These are phyloP conservation scores for Xerophyta viscosa DNA, from an alignment of 106 monocot species.

Conservation along the genomic window DNA sequence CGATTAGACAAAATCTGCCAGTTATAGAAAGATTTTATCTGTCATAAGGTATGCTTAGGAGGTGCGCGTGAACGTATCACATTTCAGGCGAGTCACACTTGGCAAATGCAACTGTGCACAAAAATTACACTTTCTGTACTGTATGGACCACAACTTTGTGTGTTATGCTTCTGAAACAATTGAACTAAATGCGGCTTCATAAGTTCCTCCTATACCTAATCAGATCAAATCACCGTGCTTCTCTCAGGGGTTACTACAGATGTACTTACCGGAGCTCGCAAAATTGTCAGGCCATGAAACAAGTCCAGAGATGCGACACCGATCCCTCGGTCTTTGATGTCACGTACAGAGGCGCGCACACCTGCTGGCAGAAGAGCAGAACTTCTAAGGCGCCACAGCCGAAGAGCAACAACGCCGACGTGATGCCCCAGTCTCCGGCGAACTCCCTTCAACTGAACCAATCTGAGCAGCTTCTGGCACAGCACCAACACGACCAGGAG, in stretches of 20 bases:
- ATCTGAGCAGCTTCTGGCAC: not conserved
- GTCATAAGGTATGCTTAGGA: too few species aligned
- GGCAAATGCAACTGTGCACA: too few species aligned
- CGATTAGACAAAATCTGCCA: too few species aligned
- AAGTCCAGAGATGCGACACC: conserved; percentile 38
- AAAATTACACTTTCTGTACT: too few species aligned
- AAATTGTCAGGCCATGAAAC: conserved; percentile 38
- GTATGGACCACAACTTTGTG: too few species aligned
- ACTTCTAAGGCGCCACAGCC: too few species aligned
- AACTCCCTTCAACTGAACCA: not conserved
- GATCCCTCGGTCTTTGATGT: conserved; percentile 29
- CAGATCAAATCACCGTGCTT: not conserved
- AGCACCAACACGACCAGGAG: not conserved
- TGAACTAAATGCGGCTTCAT: not conserved
- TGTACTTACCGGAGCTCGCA: conserved; percentile 28
- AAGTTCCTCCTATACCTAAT: not conserved
- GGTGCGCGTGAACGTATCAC: too few species aligned
- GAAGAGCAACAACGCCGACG: too few species aligned
- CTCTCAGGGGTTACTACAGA: conserved; percentile 44
- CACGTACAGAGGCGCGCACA: conserved; percentile 31
- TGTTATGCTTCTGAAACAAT: not conserved
- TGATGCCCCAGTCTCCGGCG: too few species aligned
- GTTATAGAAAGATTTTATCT: too few species aligned
- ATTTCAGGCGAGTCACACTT: too few species aligned
- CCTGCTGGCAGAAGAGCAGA: conserved; percentile 13